phyloP scores from a whole-genome alignment of 2,329 filamentous ascomycete species.

The Aureobasidium sp. region DNA sequence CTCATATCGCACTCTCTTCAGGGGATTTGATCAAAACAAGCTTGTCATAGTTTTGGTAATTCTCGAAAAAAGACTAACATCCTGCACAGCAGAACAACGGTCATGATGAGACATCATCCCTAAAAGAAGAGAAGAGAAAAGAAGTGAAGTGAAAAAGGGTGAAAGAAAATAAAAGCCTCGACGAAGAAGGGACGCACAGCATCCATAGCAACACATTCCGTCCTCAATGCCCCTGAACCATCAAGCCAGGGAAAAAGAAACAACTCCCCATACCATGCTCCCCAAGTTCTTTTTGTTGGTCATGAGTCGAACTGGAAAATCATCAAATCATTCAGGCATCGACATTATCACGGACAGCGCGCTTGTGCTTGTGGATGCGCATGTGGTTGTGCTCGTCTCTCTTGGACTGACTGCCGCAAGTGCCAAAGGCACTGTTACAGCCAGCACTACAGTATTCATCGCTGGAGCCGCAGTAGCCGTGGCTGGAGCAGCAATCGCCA shows the following conservation, averaged over 20 bases:
- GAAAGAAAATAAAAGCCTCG: neutral
- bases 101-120: slow-evolving; percentile 4
- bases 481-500: slow-evolving; percentile 12
- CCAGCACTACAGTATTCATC: neutral
- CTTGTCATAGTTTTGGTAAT: neutral
- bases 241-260: neutral
- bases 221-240: neutral
- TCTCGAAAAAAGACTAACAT: neutral
- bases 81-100: neutral
- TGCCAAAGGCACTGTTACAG: slow-evolving; percentile 5
- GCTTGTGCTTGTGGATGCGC: neutral
- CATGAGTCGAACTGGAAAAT: neutral
- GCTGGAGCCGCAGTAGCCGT: slow-evolving; percentile 12
- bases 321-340: neutral
- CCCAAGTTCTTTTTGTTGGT: neutral
- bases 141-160: neutral
- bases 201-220: neutral
- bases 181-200: neutral
- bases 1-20: neutral
- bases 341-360: neutral
- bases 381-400: slow-evolving; percentile 2
- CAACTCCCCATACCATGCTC: neutral
- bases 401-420: neutral
- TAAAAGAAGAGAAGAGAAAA: neutral
- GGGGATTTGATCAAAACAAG: neutral